These are phyloP conservation scores for Hyphopichia pseudoburtonii DNA, from an alignment of 1,139 yeast species.

Conservation along the genomic window DNA sequence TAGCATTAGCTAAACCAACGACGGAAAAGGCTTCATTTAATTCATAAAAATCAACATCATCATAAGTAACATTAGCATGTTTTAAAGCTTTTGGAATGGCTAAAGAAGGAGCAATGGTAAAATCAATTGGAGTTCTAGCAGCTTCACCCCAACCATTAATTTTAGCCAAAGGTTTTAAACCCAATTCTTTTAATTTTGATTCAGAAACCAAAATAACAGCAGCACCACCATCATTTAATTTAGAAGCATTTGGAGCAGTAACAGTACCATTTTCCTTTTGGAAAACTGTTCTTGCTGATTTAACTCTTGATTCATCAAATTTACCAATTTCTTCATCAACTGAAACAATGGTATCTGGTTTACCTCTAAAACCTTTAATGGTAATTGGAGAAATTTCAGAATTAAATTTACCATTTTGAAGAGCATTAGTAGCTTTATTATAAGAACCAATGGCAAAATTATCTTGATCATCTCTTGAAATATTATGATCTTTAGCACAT, in stretches of 20 bases:
- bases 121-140: slow-evolving; percentile 89
- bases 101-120: slow-evolving; percentile 90
- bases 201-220: slow-evolving; percentile 87
- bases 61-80: slow-evolving; percentile 64
- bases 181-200: slow-evolving; percentile 76
- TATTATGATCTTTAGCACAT: slow-evolving; percentile 73
- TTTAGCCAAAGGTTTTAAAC: slow-evolving; percentile 83
- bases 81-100: slow-evolving; percentile 95
- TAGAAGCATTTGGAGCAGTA: slow-evolving; percentile 95
- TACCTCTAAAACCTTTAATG: slow-evolving; percentile 88
- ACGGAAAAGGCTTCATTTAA: slow-evolving; percentile 97
- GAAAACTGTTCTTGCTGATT: slow-evolving; percentile 88
- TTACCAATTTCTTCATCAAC: slow-evolving; percentile 74
- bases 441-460: slow-evolving; percentile 67
- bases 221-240: slow-evolving; percentile 96
- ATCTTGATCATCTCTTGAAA: slow-evolving; percentile 73
- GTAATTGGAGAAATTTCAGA: slow-evolving; percentile 83
- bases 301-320: slow-evolving; percentile 73
- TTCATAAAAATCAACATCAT: slow-evolving; percentile 78
- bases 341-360: slow-evolving; percentile 73
- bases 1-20: slow-evolving; percentile 88
- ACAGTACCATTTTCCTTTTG: slow-evolving; percentile 90
- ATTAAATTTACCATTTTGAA: slow-evolving; percentile 74
- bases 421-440: slow-evolving; percentile 78
- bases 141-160: slow-evolving; percentile 98